These are phyloP conservation scores for Malassezia sp. DNA, from an alignment of 1,284 basidiomycete species.

Conservation along the genomic window DNA sequence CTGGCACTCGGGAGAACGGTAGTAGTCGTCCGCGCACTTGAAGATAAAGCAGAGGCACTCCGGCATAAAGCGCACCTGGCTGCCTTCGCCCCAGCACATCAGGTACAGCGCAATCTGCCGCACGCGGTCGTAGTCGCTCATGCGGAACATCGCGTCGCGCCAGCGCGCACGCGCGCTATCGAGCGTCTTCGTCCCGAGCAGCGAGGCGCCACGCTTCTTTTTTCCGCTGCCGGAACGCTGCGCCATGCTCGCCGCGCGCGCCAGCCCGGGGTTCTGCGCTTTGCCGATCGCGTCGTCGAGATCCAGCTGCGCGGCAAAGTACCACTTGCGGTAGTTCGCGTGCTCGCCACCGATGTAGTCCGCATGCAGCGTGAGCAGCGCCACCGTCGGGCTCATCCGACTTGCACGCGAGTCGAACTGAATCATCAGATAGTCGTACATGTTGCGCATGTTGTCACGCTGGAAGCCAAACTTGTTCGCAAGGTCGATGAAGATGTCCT, in stretches of 20 bases:
- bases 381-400: slow-evolving; percentile 92
- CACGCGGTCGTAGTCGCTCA: slow-evolving; percentile 95
- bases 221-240: slow-evolving; percentile 26
- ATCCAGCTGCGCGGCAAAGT: slow-evolving; percentile 97
- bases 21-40: slow-evolving; percentile 99
- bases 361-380: slow-evolving; percentile 78
- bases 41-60: slow-evolving; percentile 98
- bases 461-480: slow-evolving; percentile 99
- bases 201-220: slow-evolving; percentile 10
- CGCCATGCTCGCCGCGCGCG: slow-evolving; percentile 70
- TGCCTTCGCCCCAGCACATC: slow-evolving; percentile 95
- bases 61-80: slow-evolving; percentile 93
- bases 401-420: slow-evolving; percentile 60
- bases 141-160: slow-evolving; percentile 95
- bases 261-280: slow-evolving; percentile 78
- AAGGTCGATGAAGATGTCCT: slow-evolving; percentile 93
- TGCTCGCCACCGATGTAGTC: slow-evolving; percentile 89
- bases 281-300: slow-evolving; percentile 93
- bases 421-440: slow-evolving; percentile 96
- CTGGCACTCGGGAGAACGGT: slow-evolving; percentile 97
- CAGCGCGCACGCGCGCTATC: slow-evolving; percentile 79
- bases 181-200: slow-evolving; percentile 60
- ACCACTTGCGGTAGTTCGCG: slow-evolving; percentile 58
- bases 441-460: slow-evolving; percentile 59
- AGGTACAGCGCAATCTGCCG: slow-evolving; percentile 92